Evolutionary conservation across 116 monocot species (phyloP).

Genomic region (Trichopus zeylanicus): DNA sequence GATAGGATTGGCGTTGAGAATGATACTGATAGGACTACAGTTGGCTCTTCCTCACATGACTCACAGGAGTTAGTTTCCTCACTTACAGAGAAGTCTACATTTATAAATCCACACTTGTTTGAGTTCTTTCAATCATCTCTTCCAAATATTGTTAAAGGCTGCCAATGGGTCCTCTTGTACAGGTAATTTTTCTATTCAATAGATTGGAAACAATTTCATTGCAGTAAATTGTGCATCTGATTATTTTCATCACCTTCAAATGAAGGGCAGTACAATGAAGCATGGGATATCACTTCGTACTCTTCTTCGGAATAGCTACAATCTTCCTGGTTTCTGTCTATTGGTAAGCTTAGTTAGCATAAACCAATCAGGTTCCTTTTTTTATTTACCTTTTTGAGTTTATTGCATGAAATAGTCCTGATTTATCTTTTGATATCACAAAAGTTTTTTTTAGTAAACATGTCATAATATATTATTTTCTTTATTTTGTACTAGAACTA

Average conservation of each 20-base stretch:
- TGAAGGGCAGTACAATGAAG: conserved; percentile 86
- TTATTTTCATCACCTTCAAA: conserved; percentile 21
- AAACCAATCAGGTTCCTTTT: not conserved
- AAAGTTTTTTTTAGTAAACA: too few relatives aligned
- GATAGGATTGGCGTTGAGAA: conserved; percentile 13
- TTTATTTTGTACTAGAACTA: not conserved
- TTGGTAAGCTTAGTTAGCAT: conserved; percentile 40
- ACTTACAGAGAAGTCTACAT: conserved; percentile 53
- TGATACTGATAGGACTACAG: conserved; percentile 25
- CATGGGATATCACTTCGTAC: conserved; percentile 89
- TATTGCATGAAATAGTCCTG: not conserved
- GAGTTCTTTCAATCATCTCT: conserved; percentile 71
- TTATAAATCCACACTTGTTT: conserved; percentile 54
- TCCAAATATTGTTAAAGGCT: conserved; percentile 83
- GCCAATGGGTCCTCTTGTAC: conserved; percentile 75
- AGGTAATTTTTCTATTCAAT: conserved; percentile 37
- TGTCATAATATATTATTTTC: not conserved
- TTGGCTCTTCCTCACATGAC: conserved; percentile 19
- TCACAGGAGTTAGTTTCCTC: conserved; percentile 20
- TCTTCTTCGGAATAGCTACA: conserved; percentile 63
- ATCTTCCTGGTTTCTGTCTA: conserved; percentile 56
- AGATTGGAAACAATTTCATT: conserved; percentile 3
- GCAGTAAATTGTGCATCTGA: conserved; percentile 15
- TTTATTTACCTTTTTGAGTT: too few relatives aligned
- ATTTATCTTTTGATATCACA: not conserved